Percentiles rank a stretch among this genome's conserved stretches.
Evolutionary conservation across 1,284 basidiomycete genomes (phyloP).

Genomic region (Erythrobasidium hasegawianum): DNA sequence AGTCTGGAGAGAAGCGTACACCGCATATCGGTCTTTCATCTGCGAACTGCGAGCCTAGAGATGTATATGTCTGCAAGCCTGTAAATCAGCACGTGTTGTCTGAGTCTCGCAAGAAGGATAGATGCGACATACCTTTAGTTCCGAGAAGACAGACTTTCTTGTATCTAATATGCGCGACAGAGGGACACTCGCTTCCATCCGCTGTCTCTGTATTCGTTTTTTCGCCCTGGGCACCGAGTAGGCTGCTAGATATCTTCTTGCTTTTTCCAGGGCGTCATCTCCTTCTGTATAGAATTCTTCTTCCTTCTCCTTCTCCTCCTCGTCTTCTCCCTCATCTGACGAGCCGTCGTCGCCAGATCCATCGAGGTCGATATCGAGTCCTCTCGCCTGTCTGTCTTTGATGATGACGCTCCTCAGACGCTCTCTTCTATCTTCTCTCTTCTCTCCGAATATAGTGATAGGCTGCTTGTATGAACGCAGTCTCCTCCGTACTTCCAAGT

Average conservation of each 20-base stretch:
- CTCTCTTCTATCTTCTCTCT: constrained; percentile 67
- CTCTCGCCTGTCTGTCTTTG: constrained; percentile 70
- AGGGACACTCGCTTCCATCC: constrained; percentile 78
- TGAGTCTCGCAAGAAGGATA: neutral
- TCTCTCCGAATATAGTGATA: constrained; percentile 94
- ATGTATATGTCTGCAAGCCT: constrained; percentile 68
- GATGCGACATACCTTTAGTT: constrained; percentile 69
- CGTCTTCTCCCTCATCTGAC: constrained; percentile 25
- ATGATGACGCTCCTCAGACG: constrained; percentile 85
- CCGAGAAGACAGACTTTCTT: constrained; percentile 79
- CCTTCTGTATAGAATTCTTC: constrained; percentile 98
- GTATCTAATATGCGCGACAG: constrained; percentile 84
- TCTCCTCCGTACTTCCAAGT: constrained; percentile 80
- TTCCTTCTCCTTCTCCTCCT: constrained; percentile 54
- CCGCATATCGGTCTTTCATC: constrained; percentile 91
- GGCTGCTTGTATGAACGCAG: constrained; percentile 91
- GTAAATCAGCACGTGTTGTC: neutral
- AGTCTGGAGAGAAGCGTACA: constrained; percentile 91
- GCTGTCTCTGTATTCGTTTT: constrained; percentile 82
- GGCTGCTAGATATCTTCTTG: constrained; percentile 77
- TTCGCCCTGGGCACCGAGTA: constrained; percentile 94
- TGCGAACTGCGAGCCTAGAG: constrained; percentile 94
- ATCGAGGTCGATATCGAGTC: constrained; percentile 51
- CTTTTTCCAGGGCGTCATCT: constrained; percentile 73
- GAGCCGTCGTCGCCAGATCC: constrained; percentile 37